Evolutionary conservation across 805 yeast genomes (phyloP), one percentile per base, ranked within the genome.

Genomic region (Candida chauliodis): DNA sequence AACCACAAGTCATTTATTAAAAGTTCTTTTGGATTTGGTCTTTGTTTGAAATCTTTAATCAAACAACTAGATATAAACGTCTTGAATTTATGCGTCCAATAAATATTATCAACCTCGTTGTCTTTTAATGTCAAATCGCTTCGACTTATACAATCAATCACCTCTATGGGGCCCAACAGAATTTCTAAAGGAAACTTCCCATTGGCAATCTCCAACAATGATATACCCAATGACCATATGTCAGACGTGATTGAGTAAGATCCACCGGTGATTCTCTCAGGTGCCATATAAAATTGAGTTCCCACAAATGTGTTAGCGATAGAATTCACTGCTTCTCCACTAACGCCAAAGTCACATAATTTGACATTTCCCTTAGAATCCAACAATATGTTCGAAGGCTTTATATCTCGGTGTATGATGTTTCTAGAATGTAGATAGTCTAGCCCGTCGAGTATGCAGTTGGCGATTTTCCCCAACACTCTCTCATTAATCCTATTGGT

Each of bases 241-340:
- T 93, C 99, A 51, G 95, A 82, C 3, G 95, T 86, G 3, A 91
- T 96, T 8, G 95, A 84, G 55, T 93, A 93, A 1, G 96, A 93
- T 54, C 88, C 91, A 20, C 96, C 97, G 66, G 86, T 86, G 36
- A 93, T 91, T 50, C 99, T 74, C 60, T 93, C 99, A 0, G 99
- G 99, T 0, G 99, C 98, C 99, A 93, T 93, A 60, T 93, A 93
- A 57, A 87, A 91, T 8, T 95, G 90, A 0, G 99, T 93, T 2
- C 99, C 99, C 0, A 96, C 93, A 55, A 90, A 93, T 0, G 99
- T 93, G 1, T 96, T 87, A 1, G 98, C 98, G 33, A 93, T 68
- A 0, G 96, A 88, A 59, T 93, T 84, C 22, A 91, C 96, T 14
- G 93, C 96, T 54, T 88, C 96, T 8, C 99, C 99, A 55, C 95